Conservation (phyloP, 2,329 filamentous ascomycete species). For the Fusarium sp. region DNA sequence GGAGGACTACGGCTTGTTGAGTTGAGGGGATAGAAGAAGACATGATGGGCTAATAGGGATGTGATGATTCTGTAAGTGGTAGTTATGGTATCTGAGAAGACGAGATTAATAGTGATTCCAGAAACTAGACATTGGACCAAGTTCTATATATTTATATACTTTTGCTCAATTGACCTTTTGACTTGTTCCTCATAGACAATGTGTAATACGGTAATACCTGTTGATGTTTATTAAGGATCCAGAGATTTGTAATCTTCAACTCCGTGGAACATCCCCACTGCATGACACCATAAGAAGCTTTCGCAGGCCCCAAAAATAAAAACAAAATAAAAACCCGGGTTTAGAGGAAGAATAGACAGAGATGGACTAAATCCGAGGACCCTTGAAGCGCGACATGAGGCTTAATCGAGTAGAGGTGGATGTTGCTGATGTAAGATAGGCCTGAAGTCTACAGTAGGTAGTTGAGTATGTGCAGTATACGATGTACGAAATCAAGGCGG, state of each 20-base stretch:
- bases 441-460: too few species aligned
- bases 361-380: neutral
- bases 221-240: neutral
- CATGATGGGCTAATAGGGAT: constrained; percentile 33
- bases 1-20: constrained; percentile 74
- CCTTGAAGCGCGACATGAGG: neutral
- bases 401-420: neutral
- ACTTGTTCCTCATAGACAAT: neutral
- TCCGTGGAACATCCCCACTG: constrained; percentile 30
- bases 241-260: constrained; percentile 28
- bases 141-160: neutral
- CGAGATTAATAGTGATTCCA: neutral
- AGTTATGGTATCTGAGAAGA: neutral
- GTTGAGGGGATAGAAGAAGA: constrained; percentile 67
- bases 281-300: neutral
- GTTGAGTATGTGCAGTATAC: neutral
- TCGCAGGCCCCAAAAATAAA: too few species aligned
- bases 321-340: neutral
- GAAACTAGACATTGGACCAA: neutral
- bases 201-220: neutral
- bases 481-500: constrained; percentile 1
- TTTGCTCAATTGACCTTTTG: neutral
- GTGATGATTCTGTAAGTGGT: neutral
- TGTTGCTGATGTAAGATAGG: constrained; percentile 8
- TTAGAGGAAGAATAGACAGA: neutral